These are phyloP conservation scores for Maudiozyma pseudohumilis DNA, from an alignment of 805 yeast genomes.

Conservation along the genomic window DNA sequence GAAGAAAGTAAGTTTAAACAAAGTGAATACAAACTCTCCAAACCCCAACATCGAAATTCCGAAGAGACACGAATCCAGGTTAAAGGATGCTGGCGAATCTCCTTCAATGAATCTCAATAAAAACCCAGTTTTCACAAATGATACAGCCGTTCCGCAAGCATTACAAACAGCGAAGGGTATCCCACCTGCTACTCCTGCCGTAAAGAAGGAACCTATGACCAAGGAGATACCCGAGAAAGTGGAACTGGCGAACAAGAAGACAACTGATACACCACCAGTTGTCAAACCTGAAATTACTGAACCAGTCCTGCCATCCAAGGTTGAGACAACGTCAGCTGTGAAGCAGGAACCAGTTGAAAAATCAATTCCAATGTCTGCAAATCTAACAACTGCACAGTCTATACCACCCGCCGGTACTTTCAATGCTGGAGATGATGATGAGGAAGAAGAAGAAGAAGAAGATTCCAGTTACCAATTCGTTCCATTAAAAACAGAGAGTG, in stretches of 20 bases:
- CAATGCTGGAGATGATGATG: background rate
- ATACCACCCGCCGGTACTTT: background rate
- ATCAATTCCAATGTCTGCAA: background rate
- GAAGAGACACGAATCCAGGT: background rate
- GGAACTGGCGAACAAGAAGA: background rate
- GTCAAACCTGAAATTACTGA: background rate
- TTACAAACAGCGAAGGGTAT: background rate
- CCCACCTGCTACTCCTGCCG: too few relatives aligned
- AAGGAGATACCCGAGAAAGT: background rate
- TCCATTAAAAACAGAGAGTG: slow-evolving; percentile 5
- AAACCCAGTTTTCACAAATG: background rate
- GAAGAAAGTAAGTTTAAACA: slow-evolving; percentile 1
- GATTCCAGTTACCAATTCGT: slow-evolving; percentile 13
- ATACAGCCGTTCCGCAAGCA: too few relatives aligned
- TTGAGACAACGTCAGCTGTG: background rate
- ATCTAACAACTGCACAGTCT: background rate
- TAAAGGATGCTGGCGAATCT: background rate
- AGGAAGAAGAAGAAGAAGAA: slow-evolving; percentile 2
- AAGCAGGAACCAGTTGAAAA: background rate
- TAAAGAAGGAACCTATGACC: background rate
- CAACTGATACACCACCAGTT: background rate
- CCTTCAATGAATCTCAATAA: background rate
- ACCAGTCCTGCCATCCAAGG: background rate
- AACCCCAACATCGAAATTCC: background rate
- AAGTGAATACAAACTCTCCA: background rate